phyloP scores from a whole-genome alignment of 331 rosid species.

The Dryas integrifolia region DNA sequence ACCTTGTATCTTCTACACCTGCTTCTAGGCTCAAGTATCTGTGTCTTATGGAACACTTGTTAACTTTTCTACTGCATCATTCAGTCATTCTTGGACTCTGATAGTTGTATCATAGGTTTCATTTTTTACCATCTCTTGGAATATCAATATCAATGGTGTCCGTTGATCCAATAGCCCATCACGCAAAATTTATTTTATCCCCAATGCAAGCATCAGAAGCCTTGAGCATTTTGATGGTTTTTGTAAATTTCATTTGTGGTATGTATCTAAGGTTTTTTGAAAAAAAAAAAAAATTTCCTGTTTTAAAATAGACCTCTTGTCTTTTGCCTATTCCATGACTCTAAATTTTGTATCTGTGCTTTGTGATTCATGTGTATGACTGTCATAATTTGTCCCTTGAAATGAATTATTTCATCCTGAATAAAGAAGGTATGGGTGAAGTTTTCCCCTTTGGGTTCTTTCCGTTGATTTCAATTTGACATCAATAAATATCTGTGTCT shows the following conservation, averaged over 20 bases:
- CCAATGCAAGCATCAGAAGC: background rate
- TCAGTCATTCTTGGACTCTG: background rate
- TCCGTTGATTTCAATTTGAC: background rate
- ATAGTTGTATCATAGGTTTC: constrained; percentile 9
- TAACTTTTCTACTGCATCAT: background rate
- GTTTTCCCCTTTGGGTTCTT: background rate
- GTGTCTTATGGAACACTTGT: background rate
- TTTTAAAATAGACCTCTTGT: no score
- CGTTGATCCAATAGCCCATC: background rate
- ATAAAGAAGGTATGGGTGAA: background rate
- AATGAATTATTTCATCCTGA: no score
- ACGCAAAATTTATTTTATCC: background rate
- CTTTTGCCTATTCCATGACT: background rate
- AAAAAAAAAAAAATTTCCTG: no score
- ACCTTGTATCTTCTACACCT: background rate
- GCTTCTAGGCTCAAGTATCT: background rate
- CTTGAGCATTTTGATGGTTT: background rate
- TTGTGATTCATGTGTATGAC: no score
- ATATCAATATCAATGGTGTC: background rate
- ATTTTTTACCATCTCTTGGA: background rate
- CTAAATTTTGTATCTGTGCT: background rate
- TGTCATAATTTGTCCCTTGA: no score
- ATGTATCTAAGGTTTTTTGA: no score
- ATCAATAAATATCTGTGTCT: background rate
- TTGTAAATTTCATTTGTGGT: no score